phyloP scores from a whole-genome alignment of 441 rosid genomes.

The Sinapis alba region DNA sequence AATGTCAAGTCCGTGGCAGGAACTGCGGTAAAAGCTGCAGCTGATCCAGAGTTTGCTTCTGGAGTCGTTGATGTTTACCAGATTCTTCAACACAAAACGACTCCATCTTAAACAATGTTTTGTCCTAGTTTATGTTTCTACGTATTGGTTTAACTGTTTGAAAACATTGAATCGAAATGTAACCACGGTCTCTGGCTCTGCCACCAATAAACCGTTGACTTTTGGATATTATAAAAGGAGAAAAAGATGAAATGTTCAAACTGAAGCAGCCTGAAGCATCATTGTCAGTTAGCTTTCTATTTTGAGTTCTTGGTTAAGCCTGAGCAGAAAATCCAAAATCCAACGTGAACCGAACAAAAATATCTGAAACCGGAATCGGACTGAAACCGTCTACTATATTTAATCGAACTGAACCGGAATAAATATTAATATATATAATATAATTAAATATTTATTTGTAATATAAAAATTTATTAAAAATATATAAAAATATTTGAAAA shows the following conservation, averaged over 20 bases:
- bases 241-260: neutral
- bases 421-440: too few relatives aligned
- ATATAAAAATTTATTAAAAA: too few relatives aligned
- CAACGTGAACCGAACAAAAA: too few relatives aligned
- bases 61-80: conserved; percentile 59
- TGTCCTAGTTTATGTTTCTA: neutral
- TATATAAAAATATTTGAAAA: too few relatives aligned
- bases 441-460: too few relatives aligned
- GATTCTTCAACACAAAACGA: conserved; percentile 42
- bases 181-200: neutral
- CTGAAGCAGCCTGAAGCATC: too few relatives aligned
- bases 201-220: neutral
- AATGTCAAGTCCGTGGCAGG: conserved; percentile 61
- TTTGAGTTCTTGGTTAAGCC: too few relatives aligned
- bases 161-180: neutral
- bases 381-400: too few relatives aligned
- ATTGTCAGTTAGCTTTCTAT: too few relatives aligned
- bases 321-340: too few relatives aligned
- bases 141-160: neutral
- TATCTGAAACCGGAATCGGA: too few relatives aligned
- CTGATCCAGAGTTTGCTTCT: conserved; percentile 53
- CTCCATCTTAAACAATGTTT: neutral
- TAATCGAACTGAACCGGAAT: too few relatives aligned
- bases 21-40: conserved; percentile 67
- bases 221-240: neutral